Conservation (phyloP, 2,329 filamentous ascomycete genomes). For the Thermomyces lanuginosus region DNA sequence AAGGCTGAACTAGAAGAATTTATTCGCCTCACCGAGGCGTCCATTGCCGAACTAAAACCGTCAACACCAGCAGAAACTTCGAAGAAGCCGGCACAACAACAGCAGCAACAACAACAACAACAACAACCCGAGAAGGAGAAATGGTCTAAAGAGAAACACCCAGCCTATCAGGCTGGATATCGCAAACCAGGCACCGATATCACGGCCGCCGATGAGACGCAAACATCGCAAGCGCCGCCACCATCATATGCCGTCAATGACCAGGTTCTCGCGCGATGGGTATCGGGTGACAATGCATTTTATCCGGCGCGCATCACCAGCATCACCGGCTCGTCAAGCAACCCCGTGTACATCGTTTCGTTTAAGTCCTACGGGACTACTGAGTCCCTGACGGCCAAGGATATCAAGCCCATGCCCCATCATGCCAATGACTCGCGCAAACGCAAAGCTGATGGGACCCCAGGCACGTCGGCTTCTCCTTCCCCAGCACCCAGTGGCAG, state of each 20-base stretch:
- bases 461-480: constrained; percentile 34
- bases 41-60: constrained; percentile 63
- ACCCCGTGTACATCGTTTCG: constrained; percentile 84
- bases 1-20: constrained; percentile 67
- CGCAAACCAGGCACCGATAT: constrained; percentile 26
- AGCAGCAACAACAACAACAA: no score
- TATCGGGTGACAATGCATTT: constrained; percentile 72
- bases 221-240: no score
- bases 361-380: constrained; percentile 78
- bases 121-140: constrained; percentile 48
- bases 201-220: constrained; percentile 37
- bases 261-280: constrained; percentile 76
- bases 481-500: constrained; percentile 29
- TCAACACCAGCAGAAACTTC: constrained; percentile 28
- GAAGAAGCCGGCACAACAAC: constrained; percentile 32
- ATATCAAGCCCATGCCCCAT: constrained; percentile 59
- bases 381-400: constrained; percentile 64
- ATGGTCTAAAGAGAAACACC: constrained; percentile 67
- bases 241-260: constrained; percentile 72
- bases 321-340: constrained; percentile 79
- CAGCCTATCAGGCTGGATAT: constrained; percentile 51
- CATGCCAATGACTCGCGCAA: constrained; percentile 51
- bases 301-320: constrained; percentile 87
- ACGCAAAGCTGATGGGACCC: constrained; percentile 68
- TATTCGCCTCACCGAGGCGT: constrained; percentile 61